Percentiles rank a stretch among this genome's conserved stretches.
Conservation (phyloP, 2,329 filamentous ascomycete genomes). For the Claviceps digitariae region DNA sequence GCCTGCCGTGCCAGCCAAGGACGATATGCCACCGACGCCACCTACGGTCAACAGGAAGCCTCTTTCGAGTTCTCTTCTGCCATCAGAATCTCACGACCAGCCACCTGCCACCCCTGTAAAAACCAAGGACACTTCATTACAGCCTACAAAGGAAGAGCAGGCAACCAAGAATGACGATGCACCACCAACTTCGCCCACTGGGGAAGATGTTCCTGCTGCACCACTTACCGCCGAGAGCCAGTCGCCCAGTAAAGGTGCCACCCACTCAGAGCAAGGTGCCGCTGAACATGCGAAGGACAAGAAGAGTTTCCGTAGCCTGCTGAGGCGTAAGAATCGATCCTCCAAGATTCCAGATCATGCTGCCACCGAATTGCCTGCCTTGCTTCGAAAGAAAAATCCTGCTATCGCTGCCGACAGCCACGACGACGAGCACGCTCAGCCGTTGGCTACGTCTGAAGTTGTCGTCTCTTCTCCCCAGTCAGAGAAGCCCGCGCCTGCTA, state of each 20-base stretch:
- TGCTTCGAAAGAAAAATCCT: conserved; percentile 30
- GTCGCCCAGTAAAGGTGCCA: background rate
- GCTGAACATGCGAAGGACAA: conserved; percentile 27
- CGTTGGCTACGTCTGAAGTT: background rate
- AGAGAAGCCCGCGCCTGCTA: background rate
- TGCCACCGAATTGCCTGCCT: conserved; percentile 34
- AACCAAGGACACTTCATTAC: background rate
- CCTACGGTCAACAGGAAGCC: conserved; percentile 1
- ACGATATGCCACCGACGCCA: conserved; percentile 9
- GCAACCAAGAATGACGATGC: background rate
- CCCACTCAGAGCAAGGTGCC: conserved; percentile 38
- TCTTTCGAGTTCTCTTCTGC: background rate
- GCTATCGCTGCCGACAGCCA: conserved; percentile 4
- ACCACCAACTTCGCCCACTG: conserved; percentile 14
- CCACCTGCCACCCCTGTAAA: background rate
- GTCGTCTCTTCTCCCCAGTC: background rate
- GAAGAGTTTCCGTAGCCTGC: conserved; percentile 48
- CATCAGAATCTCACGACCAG: background rate
- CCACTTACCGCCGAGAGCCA: background rate
- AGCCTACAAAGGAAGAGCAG: background rate
- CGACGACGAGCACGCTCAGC: background rate
- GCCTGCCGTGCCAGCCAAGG: conserved; percentile 30
- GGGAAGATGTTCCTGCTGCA: conserved; percentile 1
- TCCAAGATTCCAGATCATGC: conserved; percentile 45
- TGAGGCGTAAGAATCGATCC: conserved; percentile 46